Percentiles rank a stretch among this genome's conserved stretches.
Conservation (phyloP, 345 rosid genomes). For the Salix purpurea region DNA sequence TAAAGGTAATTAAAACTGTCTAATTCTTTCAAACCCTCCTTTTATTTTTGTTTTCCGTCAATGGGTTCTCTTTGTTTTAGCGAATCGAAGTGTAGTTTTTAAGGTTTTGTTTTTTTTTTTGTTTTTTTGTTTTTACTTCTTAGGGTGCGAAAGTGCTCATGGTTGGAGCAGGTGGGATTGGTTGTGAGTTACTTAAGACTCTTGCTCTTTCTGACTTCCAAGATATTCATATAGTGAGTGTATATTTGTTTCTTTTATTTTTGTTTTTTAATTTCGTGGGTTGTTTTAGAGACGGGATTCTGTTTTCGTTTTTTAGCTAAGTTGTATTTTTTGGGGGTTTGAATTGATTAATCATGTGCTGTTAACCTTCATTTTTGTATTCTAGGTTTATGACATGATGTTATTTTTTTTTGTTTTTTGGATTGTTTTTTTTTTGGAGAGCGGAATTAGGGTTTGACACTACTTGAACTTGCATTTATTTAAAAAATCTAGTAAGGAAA, state of each 20-base stretch:
- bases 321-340: background rate
- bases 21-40: background rate
- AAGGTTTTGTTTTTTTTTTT: conserved; percentile 8
- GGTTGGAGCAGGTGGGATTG: conserved; percentile 99
- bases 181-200: conserved; percentile 95
- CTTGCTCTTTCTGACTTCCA: conserved; percentile 88
- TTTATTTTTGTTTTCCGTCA: background rate
- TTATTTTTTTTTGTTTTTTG: background rate
- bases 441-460: background rate
- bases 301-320: background rate
- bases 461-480: background rate
- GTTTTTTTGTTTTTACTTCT: background rate
- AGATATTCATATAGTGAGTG: conserved; percentile 90
- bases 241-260: background rate
- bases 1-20: conserved; percentile 41
- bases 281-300: background rate
- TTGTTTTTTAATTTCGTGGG: background rate
- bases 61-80: background rate
- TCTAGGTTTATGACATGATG: background rate
- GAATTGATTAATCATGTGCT: background rate
- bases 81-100: background rate
- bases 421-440: background rate
- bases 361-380: background rate
- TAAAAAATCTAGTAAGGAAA: background rate
- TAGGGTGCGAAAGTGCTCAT: conserved; percentile 94